These are phyloP conservation scores for Alternaria brassicae DNA, from an alignment of 2,329 filamentous ascomycete species.

Conservation along the genomic window DNA sequence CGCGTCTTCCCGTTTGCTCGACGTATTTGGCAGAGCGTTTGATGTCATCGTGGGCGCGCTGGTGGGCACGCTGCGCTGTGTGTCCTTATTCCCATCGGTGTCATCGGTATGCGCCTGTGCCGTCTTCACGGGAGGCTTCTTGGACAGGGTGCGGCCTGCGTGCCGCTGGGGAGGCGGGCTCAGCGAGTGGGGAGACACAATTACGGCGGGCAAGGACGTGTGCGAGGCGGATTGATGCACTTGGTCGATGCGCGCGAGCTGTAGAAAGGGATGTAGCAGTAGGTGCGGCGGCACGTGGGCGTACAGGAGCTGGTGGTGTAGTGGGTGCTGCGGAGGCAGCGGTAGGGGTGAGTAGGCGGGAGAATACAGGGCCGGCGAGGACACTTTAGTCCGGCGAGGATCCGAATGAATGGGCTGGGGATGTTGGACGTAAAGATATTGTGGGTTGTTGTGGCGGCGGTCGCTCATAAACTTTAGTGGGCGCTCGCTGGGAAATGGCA, in stretches of 20 bases:
- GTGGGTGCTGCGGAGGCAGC: conserved; percentile 6
- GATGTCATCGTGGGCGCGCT: conserved; percentile 51
- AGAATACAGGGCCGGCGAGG: conserved; percentile 18
- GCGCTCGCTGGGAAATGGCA: too few species aligned
- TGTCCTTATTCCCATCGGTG: conserved; percentile 50
- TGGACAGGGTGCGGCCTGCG: conserved; percentile 36
- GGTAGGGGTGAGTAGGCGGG: conserved; percentile 16
- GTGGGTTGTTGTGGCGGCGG: conserved; percentile 31
- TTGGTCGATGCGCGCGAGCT: conserved; percentile 40
- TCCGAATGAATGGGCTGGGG: conserved; percentile 26
- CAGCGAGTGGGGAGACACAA: conserved; percentile 49
- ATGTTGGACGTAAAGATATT: conserved; percentile 36
- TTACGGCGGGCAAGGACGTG: conserved; percentile 44
- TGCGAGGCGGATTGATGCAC: conserved; percentile 29
- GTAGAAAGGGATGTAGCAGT: conserved; percentile 39
- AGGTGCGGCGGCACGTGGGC: conserved; percentile 28
- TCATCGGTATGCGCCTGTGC: conserved; percentile 38
- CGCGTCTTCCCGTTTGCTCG: conserved; percentile 38
- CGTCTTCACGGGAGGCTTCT: conserved; percentile 39
- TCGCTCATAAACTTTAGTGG: conserved; percentile 36
- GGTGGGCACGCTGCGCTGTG: conserved; percentile 41
- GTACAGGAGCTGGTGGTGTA: conserved; percentile 18
- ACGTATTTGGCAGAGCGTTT: conserved; percentile 38
- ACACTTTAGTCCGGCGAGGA: conserved; percentile 19
- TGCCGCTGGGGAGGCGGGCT: conserved; percentile 46